Base-by-base conservation (phyloP, 179 eudicot genomes). In the Dionaea muscipula region DNA sequence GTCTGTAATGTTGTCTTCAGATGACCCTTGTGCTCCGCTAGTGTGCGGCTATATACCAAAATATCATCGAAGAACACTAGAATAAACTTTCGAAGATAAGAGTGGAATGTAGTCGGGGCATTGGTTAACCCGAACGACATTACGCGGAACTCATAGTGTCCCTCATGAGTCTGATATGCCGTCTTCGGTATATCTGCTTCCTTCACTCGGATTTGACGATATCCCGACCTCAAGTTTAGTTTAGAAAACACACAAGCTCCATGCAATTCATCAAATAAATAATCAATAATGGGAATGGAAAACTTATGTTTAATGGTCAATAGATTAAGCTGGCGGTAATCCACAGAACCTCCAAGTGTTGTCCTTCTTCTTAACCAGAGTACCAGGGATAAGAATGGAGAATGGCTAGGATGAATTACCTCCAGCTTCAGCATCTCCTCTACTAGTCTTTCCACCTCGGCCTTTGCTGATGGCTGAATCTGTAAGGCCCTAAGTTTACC, bases 1-100 rank as follows among this genome's bases (percentile, higher is more conserved):
- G 1, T 1, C 2, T 24, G 1, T 0, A 55, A 23, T 5, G 23
- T 31, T 11, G 3, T 18, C 1, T 12, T 4, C 12, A 52, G 3
- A 10, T 52, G 56, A 1, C 3, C 0, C 3, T 27, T n/a, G 31
- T 54, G 58, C 0, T 12, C 17, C 2, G 36, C 45, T 2, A 41
- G 0, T 11, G 2, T 0, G 6, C 9, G 24, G 22, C 52, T 62
- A 20, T 52, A 44, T 0, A 53, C 11, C 2, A 53, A 23, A 7
- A 62, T 62, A 26, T 62, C 52, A 53, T 62, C 43, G 15, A 62
- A 53, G 24, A 53, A 62, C 1, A 59, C 57, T 9, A 61, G 26
- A 2, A 61, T 40, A 20, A 51, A 61, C 18, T 26, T 51, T 12
- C 49, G 0, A 1, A 52, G 50, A 20, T 26, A n/a, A 14, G 50